phyloP scores from a whole-genome alignment of 192 early-diverging fungal genomes.

The Pecoramyces ruminantium region DNA sequence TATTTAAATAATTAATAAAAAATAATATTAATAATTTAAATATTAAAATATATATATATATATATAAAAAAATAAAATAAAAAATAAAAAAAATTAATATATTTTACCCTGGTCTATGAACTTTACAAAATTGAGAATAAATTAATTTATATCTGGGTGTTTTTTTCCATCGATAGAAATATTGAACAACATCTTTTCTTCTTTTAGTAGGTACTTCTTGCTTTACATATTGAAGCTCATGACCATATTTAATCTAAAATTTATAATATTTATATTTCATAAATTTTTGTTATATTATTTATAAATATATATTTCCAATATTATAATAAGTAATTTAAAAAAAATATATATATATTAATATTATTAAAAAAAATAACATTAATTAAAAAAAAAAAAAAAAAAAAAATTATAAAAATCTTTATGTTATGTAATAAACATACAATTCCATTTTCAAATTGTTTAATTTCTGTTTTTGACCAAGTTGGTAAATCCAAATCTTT shows the following conservation, averaged over 20 bases:
- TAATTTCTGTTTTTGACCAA: conserved; percentile 32
- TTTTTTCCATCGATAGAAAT: conserved; percentile 40
- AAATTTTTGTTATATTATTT: too few relatives aligned
- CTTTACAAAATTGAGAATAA: conserved; percentile 37
- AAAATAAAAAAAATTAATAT: neutral
- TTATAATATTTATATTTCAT: too few relatives aligned
- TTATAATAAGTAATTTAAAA: too few relatives aligned
- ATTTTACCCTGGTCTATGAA: conserved; percentile 31
- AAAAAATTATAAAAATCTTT: neutral
- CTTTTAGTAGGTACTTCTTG: conserved; percentile 21
- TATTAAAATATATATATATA: too few relatives aligned
- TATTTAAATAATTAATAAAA: too few relatives aligned
- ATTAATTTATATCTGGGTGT: conserved; percentile 37
- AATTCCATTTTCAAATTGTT: conserved; percentile 41
- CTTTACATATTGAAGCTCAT: conserved; percentile 46
- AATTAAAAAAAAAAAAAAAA: neutral
- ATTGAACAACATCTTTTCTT: conserved; percentile 30
- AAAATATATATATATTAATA: too few relatives aligned
- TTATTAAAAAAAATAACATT: too few relatives aligned
- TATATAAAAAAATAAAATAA: neutral
- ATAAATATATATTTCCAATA: too few relatives aligned
- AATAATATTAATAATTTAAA: too few relatives aligned
- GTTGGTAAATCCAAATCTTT: conserved; percentile 26
- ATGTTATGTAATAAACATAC: neutral
- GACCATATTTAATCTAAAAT: conserved; percentile 28